Base-by-base conservation (phyloP, 116 monocot genomes). In the Posidonia oceanica region DNA sequence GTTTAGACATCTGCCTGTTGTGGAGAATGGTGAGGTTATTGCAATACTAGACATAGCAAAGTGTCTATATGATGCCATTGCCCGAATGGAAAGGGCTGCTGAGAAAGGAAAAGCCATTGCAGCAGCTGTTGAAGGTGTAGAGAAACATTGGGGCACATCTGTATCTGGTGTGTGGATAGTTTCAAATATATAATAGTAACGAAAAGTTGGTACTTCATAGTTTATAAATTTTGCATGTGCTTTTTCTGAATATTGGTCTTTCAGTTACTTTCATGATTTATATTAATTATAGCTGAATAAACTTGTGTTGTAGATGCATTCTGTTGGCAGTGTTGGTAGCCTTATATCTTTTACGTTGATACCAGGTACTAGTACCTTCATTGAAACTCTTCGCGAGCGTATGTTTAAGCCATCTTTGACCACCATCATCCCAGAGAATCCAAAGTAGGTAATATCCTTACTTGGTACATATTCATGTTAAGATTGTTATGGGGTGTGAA, bases 21-120 rank as follows among this genome's bases (percentile, higher is more conserved):
- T 98, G 44, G 93, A 98, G 72, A 90, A 90, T 73, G 98, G 98
- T 61, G 98, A 98, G 77, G 98, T 98, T 64, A 84, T 93, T 87
- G 98, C 98, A 60, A 68, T 98, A 59, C 85, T 98, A 66, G 98
- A 98, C 74, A 98, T 98, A 77, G 93, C 93, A 67, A 98, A 93
- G 71, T 98, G 98, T 78, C 87, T 98, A 14, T 93, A 98, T 82
- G 98, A 98, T 86, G 98, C 98, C 48, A 98, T 93, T 75, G 93
- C 98, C 14, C 71, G 98, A 59, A 90, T 98, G 98, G 98, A 98
- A 71, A 85, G 98, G 69, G 85, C 86, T 67, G 87, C 88, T 74
- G 98, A 98, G 79, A 98, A 98, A 71, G 98, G 98, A 61, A 90
- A 93, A 75, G 93, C 93, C 13, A 93, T 98, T 79, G 90, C 90